These are phyloP conservation scores for Chondrus crispus DNA, from an alignment of 23 red algal species.

Conservation along the genomic window DNA sequence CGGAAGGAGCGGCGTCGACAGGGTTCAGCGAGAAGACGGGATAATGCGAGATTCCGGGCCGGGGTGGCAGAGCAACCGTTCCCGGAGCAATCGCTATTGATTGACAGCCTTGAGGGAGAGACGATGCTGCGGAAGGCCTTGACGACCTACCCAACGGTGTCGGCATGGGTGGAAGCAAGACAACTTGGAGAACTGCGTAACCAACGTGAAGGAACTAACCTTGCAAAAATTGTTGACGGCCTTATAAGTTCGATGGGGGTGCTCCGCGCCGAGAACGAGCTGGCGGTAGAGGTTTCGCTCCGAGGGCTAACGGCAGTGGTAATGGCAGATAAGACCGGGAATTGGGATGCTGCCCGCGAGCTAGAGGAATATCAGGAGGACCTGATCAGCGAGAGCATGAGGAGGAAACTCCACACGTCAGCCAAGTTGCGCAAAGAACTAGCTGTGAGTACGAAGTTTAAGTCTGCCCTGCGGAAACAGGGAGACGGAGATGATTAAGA, in stretches of 20 bases:
- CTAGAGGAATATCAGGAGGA: neutral
- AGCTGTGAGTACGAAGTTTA: neutral
- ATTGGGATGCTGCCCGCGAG: neutral
- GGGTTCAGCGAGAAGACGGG: too few relatives aligned
- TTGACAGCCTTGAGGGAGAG: neutral
- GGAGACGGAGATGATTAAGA: neutral
- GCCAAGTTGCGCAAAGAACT: neutral
- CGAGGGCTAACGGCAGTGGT: neutral
- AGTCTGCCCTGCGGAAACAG: slow-evolving; percentile 13
- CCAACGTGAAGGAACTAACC: neutral
- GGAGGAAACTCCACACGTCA: neutral
- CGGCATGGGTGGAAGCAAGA: neutral
- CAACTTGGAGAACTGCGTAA: neutral
- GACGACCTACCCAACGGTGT: neutral
- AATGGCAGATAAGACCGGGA: neutral
- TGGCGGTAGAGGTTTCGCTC: neutral
- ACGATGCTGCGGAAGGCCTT: neutral
- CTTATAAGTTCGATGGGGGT: neutral
- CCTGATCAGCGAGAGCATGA: neutral
- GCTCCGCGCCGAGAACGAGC: neutral
- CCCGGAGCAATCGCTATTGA: neutral
- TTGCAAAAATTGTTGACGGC: neutral
- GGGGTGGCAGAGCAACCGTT: neutral
- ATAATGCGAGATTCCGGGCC: too few relatives aligned
- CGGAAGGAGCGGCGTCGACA: too few relatives aligned